These are phyloP conservation scores for Odonthalia washingtoniensis DNA, from an alignment of 31 red algal genomes.

Conservation along the genomic window DNA sequence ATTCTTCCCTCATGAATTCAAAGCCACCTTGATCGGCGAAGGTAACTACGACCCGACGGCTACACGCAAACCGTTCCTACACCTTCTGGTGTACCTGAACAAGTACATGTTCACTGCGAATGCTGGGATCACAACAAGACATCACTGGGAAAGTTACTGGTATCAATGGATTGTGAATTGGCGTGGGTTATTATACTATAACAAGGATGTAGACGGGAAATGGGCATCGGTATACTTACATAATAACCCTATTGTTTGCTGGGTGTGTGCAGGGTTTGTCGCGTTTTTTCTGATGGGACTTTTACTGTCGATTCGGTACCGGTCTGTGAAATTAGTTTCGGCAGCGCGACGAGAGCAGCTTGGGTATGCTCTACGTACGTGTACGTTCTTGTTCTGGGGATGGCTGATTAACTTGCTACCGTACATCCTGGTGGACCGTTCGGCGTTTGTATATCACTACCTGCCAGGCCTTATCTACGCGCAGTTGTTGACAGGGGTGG, in stretches of 20 bases:
- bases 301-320: conserved; percentile 56
- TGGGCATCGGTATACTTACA: conserved; percentile 90
- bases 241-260: conserved; percentile 84
- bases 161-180: conserved; percentile 97
- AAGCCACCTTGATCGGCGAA: conserved; percentile 86
- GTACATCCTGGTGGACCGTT: conserved; percentile 94
- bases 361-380: conserved; percentile 51
- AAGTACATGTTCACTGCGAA: conserved; percentile 94
- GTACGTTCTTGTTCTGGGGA: conserved; percentile 83
- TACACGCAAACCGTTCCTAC: conserved; percentile 64
- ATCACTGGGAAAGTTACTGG: conserved; percentile 96
- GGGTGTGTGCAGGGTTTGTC: conserved; percentile 56
- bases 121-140: conserved; percentile 80
- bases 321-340: conserved; percentile 39
- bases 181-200: conserved; percentile 92
- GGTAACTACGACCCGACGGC: conserved; percentile 81
- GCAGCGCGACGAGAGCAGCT: conserved; percentile 21
- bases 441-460: conserved; percentile 98
- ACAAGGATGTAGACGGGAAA: conserved; percentile 61
- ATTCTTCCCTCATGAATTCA: conserved; percentile 87
- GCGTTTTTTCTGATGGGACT: conserved; percentile 50
- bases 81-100: conserved; percentile 85
- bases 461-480: conserved; percentile 96
- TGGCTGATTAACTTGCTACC: conserved; percentile 91
- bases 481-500: conserved; percentile 78